These are phyloP conservation scores for Jimgerdemannia flammicorona DNA, from an alignment of 192 early-diverging fungal genomes.

Conservation along the genomic window DNA sequence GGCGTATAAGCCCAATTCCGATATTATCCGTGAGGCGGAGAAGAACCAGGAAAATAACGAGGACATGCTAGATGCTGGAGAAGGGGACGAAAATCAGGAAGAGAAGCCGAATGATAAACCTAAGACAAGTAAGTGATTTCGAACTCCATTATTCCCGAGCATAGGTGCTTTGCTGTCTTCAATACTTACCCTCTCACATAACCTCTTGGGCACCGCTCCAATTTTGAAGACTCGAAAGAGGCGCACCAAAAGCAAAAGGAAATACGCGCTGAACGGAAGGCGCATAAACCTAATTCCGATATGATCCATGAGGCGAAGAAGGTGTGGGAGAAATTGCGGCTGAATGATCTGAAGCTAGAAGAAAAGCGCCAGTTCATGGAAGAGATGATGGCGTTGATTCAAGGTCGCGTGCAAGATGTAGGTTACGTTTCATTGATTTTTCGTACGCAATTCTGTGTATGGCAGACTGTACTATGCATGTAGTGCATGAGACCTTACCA, in stretches of 20 bases:
- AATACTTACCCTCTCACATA: neutral
- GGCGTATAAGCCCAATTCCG: slow-evolving; percentile 58
- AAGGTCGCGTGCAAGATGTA: slow-evolving; percentile 74
- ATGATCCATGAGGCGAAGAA: slow-evolving; percentile 71
- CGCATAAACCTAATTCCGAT: slow-evolving; percentile 60
- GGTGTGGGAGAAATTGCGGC: slow-evolving; percentile 84
- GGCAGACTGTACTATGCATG: neutral
- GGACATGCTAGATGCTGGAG: too few relatives aligned
- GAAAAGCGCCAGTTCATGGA: slow-evolving; percentile 66
- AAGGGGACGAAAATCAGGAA: too few relatives aligned
- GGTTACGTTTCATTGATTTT: slow-evolving; percentile 21
- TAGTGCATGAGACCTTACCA: neutral
- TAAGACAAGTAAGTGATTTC: too few relatives aligned
- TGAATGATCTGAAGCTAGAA: slow-evolving; percentile 59
- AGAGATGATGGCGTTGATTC: slow-evolving; percentile 77
- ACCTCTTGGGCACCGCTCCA: neutral
- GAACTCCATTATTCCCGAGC: too few relatives aligned
- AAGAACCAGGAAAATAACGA: too few relatives aligned
- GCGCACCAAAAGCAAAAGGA: slow-evolving; percentile 54
- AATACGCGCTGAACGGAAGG: slow-evolving; percentile 55
- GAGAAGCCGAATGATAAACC: too few relatives aligned
- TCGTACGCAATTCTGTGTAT: neutral
- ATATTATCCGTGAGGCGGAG: slow-evolving; percentile 46
- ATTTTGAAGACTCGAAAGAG: slow-evolving; percentile 32
- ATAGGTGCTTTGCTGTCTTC: too few relatives aligned